Base-by-base conservation (phyloP, 768 basidiomycete species). In the Chalciporus chontae region DNA sequence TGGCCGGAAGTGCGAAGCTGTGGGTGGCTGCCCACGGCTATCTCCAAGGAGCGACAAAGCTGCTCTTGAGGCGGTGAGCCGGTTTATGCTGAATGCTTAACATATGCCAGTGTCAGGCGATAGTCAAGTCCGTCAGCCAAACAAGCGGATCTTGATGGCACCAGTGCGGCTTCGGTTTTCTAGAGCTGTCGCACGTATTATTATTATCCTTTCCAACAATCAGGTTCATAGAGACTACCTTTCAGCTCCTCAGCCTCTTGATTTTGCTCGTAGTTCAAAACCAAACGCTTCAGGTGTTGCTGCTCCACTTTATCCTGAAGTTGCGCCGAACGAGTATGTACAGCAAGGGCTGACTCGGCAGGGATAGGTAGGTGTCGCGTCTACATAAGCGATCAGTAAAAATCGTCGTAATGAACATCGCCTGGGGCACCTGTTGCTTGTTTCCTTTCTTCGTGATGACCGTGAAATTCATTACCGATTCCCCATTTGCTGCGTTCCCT, bases 241-340 rank as follows among this genome's bases (percentile, higher is more conserved):
- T 82, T 88, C 58, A 87, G 60, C 61, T 90, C 88, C 64, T 90
- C 88, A 3, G 79, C 85, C 69, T 91, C 90, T 67, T 92, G 91
- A 29, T 86, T 85, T 59, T 92, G 90, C 62, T 92, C 91, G 55
- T 92, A 94, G 64, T 92, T 80, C 45, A 95, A 78, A 4, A 96
- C 96, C 17, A 98, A 78, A n/a, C 85, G 83, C 73, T 99, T 99
- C 57, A 99, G 73, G 53, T 97, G 91, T 67, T 98, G 93, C 59
- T 98, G 95, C 64, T 99, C 96, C 7, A 90, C 92, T 69, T 87
- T 90, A 69, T 94, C 93, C 65, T 94, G 93, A 54, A 90, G 73
- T 62, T 97, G 96, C 38, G 96, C 91, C 2, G 88, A 82, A 26
- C 87, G 83, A 2, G 94, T 94, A 60, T 96, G 92, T 43, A 94